Evolutionary conservation across 257 asterid species (phyloP).

Genomic region (Solanum chilense): DNA sequence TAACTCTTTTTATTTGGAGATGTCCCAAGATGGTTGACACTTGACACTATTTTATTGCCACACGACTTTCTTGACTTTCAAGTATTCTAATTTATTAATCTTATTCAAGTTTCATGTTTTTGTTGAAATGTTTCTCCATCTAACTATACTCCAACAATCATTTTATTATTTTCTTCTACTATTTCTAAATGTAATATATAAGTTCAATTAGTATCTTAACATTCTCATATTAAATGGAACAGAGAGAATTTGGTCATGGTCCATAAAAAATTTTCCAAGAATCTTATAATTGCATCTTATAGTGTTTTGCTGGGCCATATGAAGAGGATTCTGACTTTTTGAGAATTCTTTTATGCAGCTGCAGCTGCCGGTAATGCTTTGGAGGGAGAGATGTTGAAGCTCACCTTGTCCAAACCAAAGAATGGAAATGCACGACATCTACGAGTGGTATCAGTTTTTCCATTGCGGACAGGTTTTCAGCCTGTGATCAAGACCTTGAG

Average conservation of each 20-base stretch:
- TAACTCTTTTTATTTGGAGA: not conserved
- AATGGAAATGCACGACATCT: conserved; percentile 76
- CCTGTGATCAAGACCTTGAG: conserved; percentile 56
- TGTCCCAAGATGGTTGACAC: not conserved
- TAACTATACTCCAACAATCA: not conserved
- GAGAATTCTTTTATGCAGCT: conserved; percentile 21
- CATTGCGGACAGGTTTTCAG: conserved; percentile 55
- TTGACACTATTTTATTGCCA: not conserved
- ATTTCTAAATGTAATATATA: not conserved
- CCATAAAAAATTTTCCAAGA: not conserved
- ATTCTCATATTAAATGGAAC: not conserved
- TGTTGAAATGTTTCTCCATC: not conserved
- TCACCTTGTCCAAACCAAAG: conserved; percentile 66
- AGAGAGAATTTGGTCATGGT: not conserved
- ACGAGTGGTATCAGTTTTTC: conserved; percentile 64
- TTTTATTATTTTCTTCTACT: not conserved
- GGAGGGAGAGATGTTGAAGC: conserved; percentile 74
- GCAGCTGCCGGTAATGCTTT: conserved; percentile 41
- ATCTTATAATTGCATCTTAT: not conserved
- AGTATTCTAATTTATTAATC: not conserved
- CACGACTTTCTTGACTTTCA: not conserved
- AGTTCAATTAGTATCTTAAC: not conserved
- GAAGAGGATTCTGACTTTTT: not conserved
- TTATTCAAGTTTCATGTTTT: not conserved
- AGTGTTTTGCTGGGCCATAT: not conserved